Evolutionary conservation across 2,329 filamentous ascomycete species (phyloP).

Genomic region (Fonsecaea nubica): DNA sequence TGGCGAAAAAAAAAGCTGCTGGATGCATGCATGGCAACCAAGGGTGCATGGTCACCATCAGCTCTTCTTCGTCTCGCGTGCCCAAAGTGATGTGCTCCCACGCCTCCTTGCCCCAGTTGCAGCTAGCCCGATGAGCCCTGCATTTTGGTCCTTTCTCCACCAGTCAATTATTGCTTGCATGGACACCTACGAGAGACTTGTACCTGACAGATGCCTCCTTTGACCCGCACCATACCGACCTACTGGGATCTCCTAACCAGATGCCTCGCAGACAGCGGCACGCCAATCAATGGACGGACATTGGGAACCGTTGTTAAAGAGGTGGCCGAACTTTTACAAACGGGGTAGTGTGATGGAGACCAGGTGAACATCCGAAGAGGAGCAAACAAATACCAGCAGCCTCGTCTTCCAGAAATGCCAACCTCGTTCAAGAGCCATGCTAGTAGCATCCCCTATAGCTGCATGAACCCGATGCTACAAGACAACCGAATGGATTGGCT

Average conservation of each 20-base stretch:
- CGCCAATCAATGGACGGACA: not conserved
- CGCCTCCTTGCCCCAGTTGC: slow-evolving; percentile 7
- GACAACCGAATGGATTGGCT: too few species aligned
- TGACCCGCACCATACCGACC: slow-evolving; percentile 1
- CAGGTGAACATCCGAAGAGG: not conserved
- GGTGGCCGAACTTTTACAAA: not conserved
- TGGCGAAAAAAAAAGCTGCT: not conserved
- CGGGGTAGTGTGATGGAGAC: not conserved
- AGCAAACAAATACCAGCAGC: not conserved
- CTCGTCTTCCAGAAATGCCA: not conserved
- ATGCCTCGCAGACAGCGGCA: slow-evolving; percentile 1
- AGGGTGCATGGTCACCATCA: not conserved
- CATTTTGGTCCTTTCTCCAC: slow-evolving; percentile 15
- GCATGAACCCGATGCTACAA: too few species aligned
- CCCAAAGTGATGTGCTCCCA: slow-evolving; percentile 4
- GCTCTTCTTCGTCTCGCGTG: slow-evolving; percentile 2
- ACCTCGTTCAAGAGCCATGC: not conserved
- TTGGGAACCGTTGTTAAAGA: not conserved
- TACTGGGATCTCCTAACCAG: not conserved
- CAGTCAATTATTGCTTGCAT: slow-evolving; percentile 15
- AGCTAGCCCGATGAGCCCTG: slow-evolving; percentile 12
- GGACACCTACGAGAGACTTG: not conserved
- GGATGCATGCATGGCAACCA: not conserved
- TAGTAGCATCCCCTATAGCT: not conserved
- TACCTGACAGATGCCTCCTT: slow-evolving; percentile 13